A percentile compares a stretch with the other conserved stretches of the same genome.
Conservation (phyloP, 192 early-diverging fungal genomes). For the Dissophora globulifera region DNA sequence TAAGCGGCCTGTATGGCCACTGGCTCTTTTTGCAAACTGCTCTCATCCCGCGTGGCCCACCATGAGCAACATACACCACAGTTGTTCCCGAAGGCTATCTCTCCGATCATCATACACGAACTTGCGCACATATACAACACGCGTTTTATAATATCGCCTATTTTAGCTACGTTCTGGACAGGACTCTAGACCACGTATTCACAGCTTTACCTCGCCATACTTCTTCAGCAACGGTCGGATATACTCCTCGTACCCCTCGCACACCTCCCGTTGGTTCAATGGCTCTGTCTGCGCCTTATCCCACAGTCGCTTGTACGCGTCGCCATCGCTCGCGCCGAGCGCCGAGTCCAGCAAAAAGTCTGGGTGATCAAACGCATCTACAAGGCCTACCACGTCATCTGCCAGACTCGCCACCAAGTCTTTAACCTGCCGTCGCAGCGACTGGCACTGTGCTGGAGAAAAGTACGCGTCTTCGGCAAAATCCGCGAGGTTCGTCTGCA, state of each 20-base stretch:
- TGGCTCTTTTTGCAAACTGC: no score
- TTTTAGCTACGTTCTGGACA: no score
- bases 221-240: slow-evolving; percentile 31
- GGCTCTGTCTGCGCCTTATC: slow-evolving; percentile 45
- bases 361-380: slow-evolving; percentile 80
- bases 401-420: slow-evolving; percentile 61
- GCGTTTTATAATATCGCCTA: no score
- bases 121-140: neutral
- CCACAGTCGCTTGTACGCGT: slow-evolving; percentile 71
- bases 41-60: neutral
- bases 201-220: slow-evolving; percentile 37
- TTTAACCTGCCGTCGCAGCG: slow-evolving; percentile 46
- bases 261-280: slow-evolving; percentile 24
- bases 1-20: slow-evolving; percentile 3
- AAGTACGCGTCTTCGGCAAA: slow-evolving; percentile 53
- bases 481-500: slow-evolving; percentile 49
- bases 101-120: no score
- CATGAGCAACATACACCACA: neutral
- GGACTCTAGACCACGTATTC: neutral
- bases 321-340: slow-evolving; percentile 79
- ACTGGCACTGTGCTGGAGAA: slow-evolving; percentile 22
- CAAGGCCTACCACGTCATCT: slow-evolving; percentile 78
- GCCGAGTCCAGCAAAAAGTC: slow-evolving; percentile 82
- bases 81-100: neutral
- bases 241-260: slow-evolving; percentile 35